Evolutionary conservation across 2,329 filamentous ascomycete genomes (phyloP).

Genomic region (Cephalotrichum gorgonifer): DNA sequence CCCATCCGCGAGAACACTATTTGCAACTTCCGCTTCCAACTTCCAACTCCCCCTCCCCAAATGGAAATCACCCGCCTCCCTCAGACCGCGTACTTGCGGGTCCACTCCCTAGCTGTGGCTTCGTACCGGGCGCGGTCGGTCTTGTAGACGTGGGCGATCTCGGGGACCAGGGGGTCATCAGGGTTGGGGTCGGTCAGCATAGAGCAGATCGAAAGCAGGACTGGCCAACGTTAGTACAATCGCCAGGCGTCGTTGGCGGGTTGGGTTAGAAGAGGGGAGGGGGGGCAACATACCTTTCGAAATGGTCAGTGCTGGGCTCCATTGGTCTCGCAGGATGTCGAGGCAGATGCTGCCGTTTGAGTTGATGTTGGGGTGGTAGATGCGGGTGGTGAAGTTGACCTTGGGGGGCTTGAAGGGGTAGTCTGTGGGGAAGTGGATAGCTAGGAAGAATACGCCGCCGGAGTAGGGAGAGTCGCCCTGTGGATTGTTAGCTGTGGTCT

Average conservation of each 20-base stretch:
- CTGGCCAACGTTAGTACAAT: slow-evolving; percentile 32
- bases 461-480: slow-evolving; percentile 95
- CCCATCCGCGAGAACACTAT: background rate
- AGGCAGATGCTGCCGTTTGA: slow-evolving; percentile 98
- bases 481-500: background rate
- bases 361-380: slow-evolving; percentile 99
- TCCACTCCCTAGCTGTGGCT: slow-evolving; percentile 95
- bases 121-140: slow-evolving; percentile 94
- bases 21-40: background rate
- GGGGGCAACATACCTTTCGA: slow-evolving; percentile 66
- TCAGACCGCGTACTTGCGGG: slow-evolving; percentile 95
- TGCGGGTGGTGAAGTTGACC: slow-evolving; percentile 99
- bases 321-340: slow-evolving; percentile 97
- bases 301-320: slow-evolving; percentile 96
- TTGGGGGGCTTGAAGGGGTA: slow-evolving; percentile 99
- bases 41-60: background rate
- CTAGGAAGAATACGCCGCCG: slow-evolving; percentile 96
- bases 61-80: no score
- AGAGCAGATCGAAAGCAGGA: slow-evolving; percentile 96
- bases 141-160: slow-evolving; percentile 99
- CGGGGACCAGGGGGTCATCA: slow-evolving; percentile 94
- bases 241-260: background rate
- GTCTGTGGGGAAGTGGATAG: slow-evolving; percentile 98
- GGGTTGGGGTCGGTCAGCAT: slow-evolving; percentile 99
- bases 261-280: background rate